Conservation (phyloP, 2,329 filamentous ascomycete genomes). For the Plenodomus lindquistii region DNA sequence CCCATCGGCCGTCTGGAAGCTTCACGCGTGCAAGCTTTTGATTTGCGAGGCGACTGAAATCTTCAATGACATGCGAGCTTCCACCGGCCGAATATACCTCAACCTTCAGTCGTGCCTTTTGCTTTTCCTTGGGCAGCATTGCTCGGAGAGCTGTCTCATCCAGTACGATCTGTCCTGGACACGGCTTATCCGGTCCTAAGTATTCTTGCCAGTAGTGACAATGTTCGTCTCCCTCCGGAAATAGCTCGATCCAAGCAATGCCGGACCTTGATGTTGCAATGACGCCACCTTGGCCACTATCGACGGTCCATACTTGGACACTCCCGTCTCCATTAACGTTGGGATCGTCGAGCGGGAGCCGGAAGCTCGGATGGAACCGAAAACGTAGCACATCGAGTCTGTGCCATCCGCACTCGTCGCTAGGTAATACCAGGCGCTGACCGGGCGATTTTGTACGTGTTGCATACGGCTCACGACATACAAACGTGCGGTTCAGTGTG, state of each 20-base stretch:
- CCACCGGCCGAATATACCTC: conserved; percentile 77
- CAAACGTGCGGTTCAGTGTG: conserved; percentile 80
- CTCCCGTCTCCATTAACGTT: conserved; percentile 67
- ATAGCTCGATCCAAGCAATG: conserved; percentile 84
- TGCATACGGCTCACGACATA: conserved; percentile 79
- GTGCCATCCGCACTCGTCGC: conserved; percentile 91
- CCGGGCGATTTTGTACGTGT: conserved; percentile 85
- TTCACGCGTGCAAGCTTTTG: conserved; percentile 72
- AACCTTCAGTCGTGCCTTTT: conserved; percentile 70
- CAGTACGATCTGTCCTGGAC: conserved; percentile 73
- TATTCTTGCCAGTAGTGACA: conserved; percentile 86
- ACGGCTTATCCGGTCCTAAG: conserved; percentile 59
- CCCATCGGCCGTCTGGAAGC: conserved; percentile 72
- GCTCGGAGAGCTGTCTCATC: conserved; percentile 75
- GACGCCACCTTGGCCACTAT: conserved; percentile 73
- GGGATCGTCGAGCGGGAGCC: conserved; percentile 72
- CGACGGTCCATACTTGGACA: conserved; percentile 84
- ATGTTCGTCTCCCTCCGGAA: conserved; percentile 74
- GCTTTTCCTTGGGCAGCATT: conserved; percentile 71
- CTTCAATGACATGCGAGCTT: conserved; percentile 74
- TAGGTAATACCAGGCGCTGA: conserved; percentile 68
- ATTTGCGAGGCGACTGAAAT: conserved; percentile 69
- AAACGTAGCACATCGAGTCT: conserved; percentile 86
- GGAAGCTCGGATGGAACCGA: conserved; percentile 87
- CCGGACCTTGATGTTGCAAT: conserved; percentile 83